Evolutionary conservation across 2,329 filamentous ascomycete species (phyloP), one percentile per base, ranked within the genome.

Genomic region (Epichloe brachyelytri): DNA sequence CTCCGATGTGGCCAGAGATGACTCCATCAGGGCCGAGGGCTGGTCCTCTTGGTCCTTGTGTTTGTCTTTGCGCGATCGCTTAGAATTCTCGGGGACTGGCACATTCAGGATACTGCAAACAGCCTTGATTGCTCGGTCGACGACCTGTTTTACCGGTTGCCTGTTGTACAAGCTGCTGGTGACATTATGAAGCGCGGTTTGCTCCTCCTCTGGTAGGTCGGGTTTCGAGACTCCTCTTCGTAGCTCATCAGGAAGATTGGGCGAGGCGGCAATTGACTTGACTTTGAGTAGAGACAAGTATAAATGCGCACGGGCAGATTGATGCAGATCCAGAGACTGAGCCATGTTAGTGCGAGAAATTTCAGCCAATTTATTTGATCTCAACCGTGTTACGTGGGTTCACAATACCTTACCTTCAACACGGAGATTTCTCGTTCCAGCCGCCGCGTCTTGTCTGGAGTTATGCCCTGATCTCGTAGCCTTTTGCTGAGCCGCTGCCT

Each of bases 401-500:
- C 37, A 34, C 17, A 11, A 19, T 4, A 71, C 80, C 70, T 79
- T 4, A 71, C 80, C 70, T 79, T 81, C 12, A 82, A 62, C 8
- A 79, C 74, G 0, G 69, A 63, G 43, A 80, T 62, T 60, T 81
- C 86, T 36, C 76, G 75, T 55, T 86, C 78, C 34, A 90, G 68
- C 19, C 85, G 72, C 52, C 71, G 68, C 20, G 78, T 68, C 60
- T 81, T 79, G 43, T 75, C 75, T 8, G 67, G 56, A 2, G 66
- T 62, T 15, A 68, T 59, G 48, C 70, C 72, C 49, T 69, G 67
- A 30, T 79, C 76, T 47, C 68, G 72, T 14, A 78, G 65, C 41
- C 75, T 71, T 63, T 80, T 83, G 54, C 83, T 76, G 53, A 86
- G 75, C 56, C 88, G 86, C 68, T 91, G 87, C 44, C 86, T 77